These are phyloP conservation scores for Melanomma pulvis-pyrius DNA, from an alignment of 495 filamentous ascomycete species.

Conservation along the genomic window DNA sequence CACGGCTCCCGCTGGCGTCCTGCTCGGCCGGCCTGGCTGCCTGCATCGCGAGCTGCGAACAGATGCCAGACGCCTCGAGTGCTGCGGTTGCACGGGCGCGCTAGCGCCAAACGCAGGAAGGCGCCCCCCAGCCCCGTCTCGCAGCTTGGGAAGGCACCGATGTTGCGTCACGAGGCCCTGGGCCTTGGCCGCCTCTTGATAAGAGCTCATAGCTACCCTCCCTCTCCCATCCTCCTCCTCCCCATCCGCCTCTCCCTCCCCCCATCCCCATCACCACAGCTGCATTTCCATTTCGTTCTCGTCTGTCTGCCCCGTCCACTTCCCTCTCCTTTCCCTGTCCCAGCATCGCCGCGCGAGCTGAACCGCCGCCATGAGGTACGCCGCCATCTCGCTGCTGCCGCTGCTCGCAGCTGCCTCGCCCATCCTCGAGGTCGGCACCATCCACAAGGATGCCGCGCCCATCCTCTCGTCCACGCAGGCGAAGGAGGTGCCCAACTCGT, in stretches of 20 bases:
- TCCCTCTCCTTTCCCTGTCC: conserved; percentile 27
- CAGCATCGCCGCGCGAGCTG: conserved; percentile 20
- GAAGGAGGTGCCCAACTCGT: conserved; percentile 81
- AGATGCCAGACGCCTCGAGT: neutral
- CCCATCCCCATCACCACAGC: conserved; percentile 3
- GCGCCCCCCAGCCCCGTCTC: neutral
- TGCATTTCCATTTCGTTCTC: neutral
- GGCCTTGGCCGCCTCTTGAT: conserved; percentile 19
- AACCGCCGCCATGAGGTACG: conserved; percentile 65
- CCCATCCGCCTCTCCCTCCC: conserved; percentile 21
- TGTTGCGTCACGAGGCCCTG: neutral
- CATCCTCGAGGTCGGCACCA: conserved; percentile 70
- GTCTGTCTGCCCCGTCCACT: neutral
- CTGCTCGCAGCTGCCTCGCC: conserved; percentile 74
- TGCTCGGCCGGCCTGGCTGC: no score
- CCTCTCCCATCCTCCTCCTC: conserved; percentile 6
- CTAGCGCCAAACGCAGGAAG: neutral
- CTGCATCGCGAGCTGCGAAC: neutral
- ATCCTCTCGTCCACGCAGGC: conserved; percentile 79
- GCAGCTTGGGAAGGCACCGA: neutral
- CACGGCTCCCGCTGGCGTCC: neutral
- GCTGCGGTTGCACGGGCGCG: no score
- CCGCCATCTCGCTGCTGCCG: conserved; percentile 67
- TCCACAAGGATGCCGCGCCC: conserved; percentile 85
- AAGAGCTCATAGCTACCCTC: conserved; percentile 31